Percentiles rank a stretch among this genome's conserved stretches.
Conservation (phyloP, 2,329 filamentous ascomycete genomes). For the Microdochium bolleyi region DNA sequence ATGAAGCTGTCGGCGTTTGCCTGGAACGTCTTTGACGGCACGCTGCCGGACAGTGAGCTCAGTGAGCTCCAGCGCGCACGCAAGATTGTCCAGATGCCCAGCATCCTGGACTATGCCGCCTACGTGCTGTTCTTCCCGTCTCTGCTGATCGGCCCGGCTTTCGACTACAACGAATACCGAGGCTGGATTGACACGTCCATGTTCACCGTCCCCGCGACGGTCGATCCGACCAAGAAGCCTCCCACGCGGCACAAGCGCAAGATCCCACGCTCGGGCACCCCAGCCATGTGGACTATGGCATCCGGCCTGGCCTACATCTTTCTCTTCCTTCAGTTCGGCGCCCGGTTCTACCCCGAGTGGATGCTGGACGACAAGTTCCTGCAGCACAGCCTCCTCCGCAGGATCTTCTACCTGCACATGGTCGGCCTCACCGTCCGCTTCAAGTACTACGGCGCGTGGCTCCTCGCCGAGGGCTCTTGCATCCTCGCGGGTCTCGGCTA, state of each 20-base stretch:
- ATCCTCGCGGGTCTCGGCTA: constrained; percentile 91
- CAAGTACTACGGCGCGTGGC: constrained; percentile 98
- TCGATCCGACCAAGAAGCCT: constrained; percentile 80
- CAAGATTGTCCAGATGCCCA: constrained; percentile 66
- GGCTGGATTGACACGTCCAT: constrained; percentile 90
- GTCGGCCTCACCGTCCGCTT: constrained; percentile 72
- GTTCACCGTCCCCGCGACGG: constrained; percentile 76
- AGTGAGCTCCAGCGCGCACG: constrained; percentile 80
- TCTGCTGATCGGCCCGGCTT: constrained; percentile 81
- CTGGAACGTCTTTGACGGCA: constrained; percentile 95
- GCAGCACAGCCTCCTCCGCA: constrained; percentile 58
- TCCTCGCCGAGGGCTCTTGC: constrained; percentile 84
- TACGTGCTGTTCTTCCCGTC: constrained; percentile 96
- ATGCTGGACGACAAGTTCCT: constrained; percentile 61
- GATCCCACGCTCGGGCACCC: constrained; percentile 84
- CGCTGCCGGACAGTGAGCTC: constrained; percentile 69
- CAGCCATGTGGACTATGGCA: constrained; percentile 69
- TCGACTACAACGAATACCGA: constrained; percentile 89
- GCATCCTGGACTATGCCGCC: constrained; percentile 71
- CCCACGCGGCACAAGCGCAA: constrained; percentile 82
- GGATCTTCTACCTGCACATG: constrained; percentile 77
- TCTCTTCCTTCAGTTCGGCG: constrained; percentile 65
- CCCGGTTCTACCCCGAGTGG: constrained; percentile 55
- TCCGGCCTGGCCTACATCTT: constrained; percentile 73
- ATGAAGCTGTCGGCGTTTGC: constrained; percentile 97